Percentiles rank a stretch among this genome's conserved stretches.
Conservation (phyloP, 2,329 filamentous ascomycete genomes). For the Botrytis fabae region DNA sequence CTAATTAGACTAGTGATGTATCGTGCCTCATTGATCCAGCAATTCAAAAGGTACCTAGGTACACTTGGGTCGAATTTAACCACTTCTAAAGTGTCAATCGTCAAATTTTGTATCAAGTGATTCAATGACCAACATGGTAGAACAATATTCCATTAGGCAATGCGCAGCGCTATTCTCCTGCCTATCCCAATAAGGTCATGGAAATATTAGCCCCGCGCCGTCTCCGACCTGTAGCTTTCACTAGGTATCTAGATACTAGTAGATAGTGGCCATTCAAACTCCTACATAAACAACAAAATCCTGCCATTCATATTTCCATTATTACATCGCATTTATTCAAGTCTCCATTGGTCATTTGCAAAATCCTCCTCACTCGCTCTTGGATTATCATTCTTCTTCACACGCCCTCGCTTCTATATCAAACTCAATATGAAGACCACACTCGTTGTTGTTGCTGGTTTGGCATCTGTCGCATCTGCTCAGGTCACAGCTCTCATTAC, state of each 20-base stretch:
- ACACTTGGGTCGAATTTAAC: neutral
- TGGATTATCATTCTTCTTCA: neutral
- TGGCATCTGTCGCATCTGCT: constrained; percentile 45
- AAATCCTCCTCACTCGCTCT: neutral
- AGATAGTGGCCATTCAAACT: neutral
- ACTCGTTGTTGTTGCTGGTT: constrained; percentile 42
- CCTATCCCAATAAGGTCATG: neutral
- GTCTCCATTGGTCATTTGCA: neutral
- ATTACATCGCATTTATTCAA: neutral
- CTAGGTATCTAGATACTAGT: neutral
- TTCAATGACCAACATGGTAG: neutral
- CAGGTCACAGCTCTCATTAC: constrained; percentile 49
- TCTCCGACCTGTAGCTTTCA: neutral
- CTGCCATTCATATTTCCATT: constrained; percentile 4
- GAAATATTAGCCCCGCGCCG: neutral
- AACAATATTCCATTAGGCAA: neutral
- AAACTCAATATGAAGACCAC: constrained; percentile 37
- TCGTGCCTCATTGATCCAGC: constrained; percentile 1
- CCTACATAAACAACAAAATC: constrained; percentile 2
- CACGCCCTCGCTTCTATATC: neutral
- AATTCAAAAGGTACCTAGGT: neutral
- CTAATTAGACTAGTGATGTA: neutral
- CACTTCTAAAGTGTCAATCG: neutral
- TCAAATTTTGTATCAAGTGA: neutral
- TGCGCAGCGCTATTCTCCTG: neutral